Conservation (phyloP, 352 stramenopile genomes). For the Phytophthora crassamura region DNA sequence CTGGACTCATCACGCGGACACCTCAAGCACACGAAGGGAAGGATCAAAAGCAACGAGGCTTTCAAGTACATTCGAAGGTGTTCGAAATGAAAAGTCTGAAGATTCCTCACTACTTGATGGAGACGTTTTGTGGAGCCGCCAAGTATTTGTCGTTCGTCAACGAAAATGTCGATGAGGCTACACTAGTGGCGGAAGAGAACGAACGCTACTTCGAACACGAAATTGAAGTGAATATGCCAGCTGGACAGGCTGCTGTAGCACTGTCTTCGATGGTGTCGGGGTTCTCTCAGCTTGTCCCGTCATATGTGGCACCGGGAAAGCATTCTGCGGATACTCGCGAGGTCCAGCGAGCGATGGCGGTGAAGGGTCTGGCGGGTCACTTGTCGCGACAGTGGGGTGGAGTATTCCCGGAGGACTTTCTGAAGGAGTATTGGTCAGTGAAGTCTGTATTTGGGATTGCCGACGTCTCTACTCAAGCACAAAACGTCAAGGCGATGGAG, state of each 20-base stretch:
- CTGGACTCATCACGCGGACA: slow-evolving; percentile 74
- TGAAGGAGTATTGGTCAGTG: slow-evolving; percentile 77
- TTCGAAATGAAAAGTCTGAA: slow-evolving; percentile 77
- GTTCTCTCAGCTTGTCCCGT: slow-evolving; percentile 48
- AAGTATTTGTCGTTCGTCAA: slow-evolving; percentile 79
- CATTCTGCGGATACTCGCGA: slow-evolving; percentile 17
- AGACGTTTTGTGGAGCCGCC: slow-evolving; percentile 73
- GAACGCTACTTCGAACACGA: slow-evolving; percentile 68
- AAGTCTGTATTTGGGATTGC: slow-evolving; percentile 54
- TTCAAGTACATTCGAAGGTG: slow-evolving; percentile 74
- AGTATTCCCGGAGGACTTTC: slow-evolving; percentile 66
- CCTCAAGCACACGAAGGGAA: slow-evolving; percentile 49
- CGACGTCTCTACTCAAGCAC: slow-evolving; percentile 28
- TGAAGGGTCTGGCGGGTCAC: slow-evolving; percentile 80
- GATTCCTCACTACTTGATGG: slow-evolving; percentile 68
- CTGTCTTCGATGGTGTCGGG: slow-evolving; percentile 63
- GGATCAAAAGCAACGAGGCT: slow-evolving; percentile 72
- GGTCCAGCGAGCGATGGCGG: slow-evolving; percentile 42
- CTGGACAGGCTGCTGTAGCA: slow-evolving; percentile 57
- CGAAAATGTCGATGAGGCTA: slow-evolving; percentile 72
- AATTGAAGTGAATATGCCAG: slow-evolving; percentile 55
- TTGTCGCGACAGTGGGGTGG: slow-evolving; percentile 57
- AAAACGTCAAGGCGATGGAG: slow-evolving; percentile 41
- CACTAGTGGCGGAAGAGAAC: slow-evolving; percentile 40
- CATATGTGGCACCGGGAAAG: slow-evolving; percentile 41